Evolutionary conservation across 2,329 filamentous ascomycete species (phyloP), one percentile per base, ranked within the genome.

Genomic region (Acrodontium crateriforme): DNA sequence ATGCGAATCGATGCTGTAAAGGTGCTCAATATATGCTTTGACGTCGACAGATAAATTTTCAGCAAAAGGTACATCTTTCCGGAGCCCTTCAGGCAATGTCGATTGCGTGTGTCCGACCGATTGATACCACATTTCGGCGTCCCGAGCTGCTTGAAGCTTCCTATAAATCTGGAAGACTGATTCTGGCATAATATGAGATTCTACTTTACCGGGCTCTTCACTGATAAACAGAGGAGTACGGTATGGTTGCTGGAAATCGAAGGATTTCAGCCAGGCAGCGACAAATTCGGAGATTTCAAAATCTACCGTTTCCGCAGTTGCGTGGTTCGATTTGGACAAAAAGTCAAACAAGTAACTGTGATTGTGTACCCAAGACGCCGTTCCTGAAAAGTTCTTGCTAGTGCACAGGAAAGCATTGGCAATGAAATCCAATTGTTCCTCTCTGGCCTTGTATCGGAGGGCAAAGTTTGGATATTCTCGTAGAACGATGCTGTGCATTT

Each of bases 311-410:
- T 25, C 24, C 16, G 24, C n/a, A 12, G n/a, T 25, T 27, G 5
- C n/a, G n/a, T 10, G 25, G 14, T 17, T 12, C 20, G 10, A 12
- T 4, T 4, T 12, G 20, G 10, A n/a, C 10, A 12, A 10, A 8
- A 25, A 47, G 23, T 32, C 30, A 39, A 78, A 76, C 52, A 79
- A 70, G 42, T 70, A 68, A 16, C 53, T 47, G 45, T 73, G 70
- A 18, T 66, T 60, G 17, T 61, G 44, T 6, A 70, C 52, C 47
- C 75, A 79, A 12, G 68, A 58, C 3, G 52, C 36, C 0, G 71
- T 59, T 10, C 59, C 70, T 11, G 60, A 64, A 47, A 69, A 78
- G 32, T 67, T 71, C 35, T 67, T 65, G 6, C 62, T 59, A 40
- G 74, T 70, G 13, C 59, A 58, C 8, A 54, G 49, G 12, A 78